phyloP scores from a whole-genome alignment of 805 yeast genomes.

The Candida wancherniae region DNA sequence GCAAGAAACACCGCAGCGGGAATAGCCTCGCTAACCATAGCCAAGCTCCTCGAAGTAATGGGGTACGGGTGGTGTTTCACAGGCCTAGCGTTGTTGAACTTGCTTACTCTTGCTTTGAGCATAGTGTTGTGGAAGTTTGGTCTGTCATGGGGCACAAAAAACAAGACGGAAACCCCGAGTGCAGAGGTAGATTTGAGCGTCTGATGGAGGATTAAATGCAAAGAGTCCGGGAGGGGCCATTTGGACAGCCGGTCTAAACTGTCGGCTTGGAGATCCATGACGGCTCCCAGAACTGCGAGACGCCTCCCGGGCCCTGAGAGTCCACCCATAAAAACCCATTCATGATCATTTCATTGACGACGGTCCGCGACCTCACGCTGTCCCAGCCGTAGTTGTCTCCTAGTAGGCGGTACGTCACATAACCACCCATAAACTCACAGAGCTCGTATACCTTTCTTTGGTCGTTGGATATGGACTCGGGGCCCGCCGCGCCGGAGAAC shows the following conservation, averaged over 20 bases:
- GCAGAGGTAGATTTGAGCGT: too few species aligned
- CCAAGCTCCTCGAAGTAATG: too few species aligned
- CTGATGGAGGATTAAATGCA: too few species aligned
- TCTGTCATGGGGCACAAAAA: too few species aligned
- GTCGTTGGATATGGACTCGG: slow-evolving; percentile 43
- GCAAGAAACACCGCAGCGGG: too few species aligned
- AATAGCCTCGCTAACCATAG: too few species aligned
- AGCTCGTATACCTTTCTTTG: slow-evolving; percentile 69
- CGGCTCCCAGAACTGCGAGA: slow-evolving; percentile 61
- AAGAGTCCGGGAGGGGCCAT: neutral
- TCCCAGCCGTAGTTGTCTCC: slow-evolving; percentile 79
- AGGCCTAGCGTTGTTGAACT: too few species aligned
- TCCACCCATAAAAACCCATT: slow-evolving; percentile 88
- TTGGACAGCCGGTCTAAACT: neutral
- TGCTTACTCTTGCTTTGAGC: too few species aligned
- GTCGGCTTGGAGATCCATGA: slow-evolving; percentile 52
- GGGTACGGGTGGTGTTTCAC: too few species aligned
- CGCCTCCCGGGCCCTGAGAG: slow-evolving; percentile 34
- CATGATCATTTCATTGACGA: slow-evolving; percentile 73
- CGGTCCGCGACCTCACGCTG: slow-evolving; percentile 51
- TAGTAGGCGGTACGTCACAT: slow-evolving; percentile 57
- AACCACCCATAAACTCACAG: slow-evolving; percentile 71
- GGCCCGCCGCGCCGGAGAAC: slow-evolving; percentile 25
- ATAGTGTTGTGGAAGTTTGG: too few species aligned
- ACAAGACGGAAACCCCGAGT: too few species aligned